Evolutionary conservation across 305 asterid species (phyloP).

Genomic region (Fraxinus sp.): DNA sequence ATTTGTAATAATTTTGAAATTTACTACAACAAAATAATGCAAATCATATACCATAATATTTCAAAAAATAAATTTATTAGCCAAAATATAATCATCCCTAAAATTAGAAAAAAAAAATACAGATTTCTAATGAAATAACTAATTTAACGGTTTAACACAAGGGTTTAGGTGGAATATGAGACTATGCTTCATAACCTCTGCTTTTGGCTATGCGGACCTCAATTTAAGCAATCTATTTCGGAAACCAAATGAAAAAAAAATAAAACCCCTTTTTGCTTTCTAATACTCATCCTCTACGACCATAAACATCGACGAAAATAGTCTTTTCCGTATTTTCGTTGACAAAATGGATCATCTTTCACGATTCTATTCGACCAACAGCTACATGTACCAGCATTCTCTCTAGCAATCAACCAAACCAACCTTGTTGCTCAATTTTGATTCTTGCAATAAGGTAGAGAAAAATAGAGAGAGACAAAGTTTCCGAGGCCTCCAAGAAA

Average conservation of each 20-base stretch:
- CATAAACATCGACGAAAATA: background rate
- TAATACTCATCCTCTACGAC: background rate
- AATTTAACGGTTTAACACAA: background rate
- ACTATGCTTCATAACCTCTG: slow-evolving; percentile 22
- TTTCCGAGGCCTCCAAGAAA: background rate
- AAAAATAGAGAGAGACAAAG: background rate
- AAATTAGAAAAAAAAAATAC: background rate
- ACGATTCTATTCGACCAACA: background rate
- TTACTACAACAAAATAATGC: background rate
- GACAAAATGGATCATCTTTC: background rate
- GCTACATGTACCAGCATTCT: background rate
- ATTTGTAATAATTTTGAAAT: background rate
- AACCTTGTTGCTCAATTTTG: background rate
- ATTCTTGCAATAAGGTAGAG: background rate
- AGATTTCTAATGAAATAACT: background rate
- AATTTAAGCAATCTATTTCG: slow-evolving; percentile 41
- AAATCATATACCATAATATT: background rate
- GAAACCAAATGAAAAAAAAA: background rate
- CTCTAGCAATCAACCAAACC: background rate
- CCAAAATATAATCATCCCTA: background rate
- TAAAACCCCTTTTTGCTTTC: background rate
- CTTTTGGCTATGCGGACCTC: slow-evolving; percentile 29
- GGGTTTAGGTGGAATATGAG: background rate
- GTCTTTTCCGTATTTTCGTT: background rate
- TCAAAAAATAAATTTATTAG: background rate